Evolutionary conservation across 2,329 filamentous ascomycete genomes (phyloP).

Genomic region (Talaromyces atroroseus): DNA sequence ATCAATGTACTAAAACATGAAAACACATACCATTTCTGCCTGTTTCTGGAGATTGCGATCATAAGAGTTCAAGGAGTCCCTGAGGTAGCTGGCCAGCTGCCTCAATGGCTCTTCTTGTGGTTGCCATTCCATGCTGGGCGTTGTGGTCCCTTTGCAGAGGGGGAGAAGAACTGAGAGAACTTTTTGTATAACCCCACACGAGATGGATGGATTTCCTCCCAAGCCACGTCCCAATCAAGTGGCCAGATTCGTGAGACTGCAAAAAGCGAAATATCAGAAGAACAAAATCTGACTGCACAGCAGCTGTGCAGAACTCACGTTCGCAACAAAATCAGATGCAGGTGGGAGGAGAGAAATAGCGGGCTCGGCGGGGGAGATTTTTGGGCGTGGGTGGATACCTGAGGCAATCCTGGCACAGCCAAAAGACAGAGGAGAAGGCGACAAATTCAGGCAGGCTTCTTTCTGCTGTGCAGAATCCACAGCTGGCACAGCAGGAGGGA

Average conservation of each 20-base stretch:
- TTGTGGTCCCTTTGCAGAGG: constrained; percentile 9
- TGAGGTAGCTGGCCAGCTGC: constrained; percentile 83
- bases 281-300: background rate
- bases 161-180: background rate
- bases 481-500: background rate
- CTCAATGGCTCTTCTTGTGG: constrained; percentile 78
- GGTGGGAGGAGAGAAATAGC: constrained; percentile 8
- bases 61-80: constrained; percentile 83
- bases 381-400: background rate
- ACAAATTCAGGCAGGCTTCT: background rate
- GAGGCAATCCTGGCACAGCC: background rate
- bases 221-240: background rate
- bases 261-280: background rate
- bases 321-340: constrained; percentile 6
- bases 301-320: constrained; percentile 1
- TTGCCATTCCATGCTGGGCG: constrained; percentile 76
- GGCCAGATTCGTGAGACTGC: background rate
- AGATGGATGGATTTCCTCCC: too few relatives aligned
- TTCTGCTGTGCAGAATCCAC: background rate
- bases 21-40: constrained; percentile 64
- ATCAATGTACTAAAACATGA: background rate
- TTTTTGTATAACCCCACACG: constrained; percentile 1
- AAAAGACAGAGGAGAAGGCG: background rate
- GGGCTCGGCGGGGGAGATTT: constrained; percentile 11
- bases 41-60: constrained; percentile 77